Base-by-base conservation (phyloP, 352 stramenopile genomes). In the Phytophthora sp. region DNA sequence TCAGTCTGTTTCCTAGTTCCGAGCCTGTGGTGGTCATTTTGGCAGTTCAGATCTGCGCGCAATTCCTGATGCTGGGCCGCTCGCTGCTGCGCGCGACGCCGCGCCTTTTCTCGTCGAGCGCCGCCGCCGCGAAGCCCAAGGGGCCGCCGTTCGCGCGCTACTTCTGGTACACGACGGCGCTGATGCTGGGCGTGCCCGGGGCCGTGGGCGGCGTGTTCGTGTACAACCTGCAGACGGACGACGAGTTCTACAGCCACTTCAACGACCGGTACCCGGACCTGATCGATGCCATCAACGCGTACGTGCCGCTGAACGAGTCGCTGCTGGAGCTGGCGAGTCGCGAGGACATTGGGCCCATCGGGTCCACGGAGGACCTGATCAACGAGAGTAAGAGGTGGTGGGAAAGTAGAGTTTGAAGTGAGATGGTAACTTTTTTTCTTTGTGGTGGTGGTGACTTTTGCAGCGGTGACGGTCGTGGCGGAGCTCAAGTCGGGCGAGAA, bases 241-340 rank as follows among this genome's bases (percentile, higher is more conserved):
- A 91, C 58, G 80, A 88, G 51, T 95, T 95, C 62, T 92, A 92
- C 70, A 82, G 72, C 63, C 81, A 95, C 54, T 95, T 95, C 51
- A 89, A 87, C 39, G 79, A 87, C 56, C 83, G 87, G 11, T 95
- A 93, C 70, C 87, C 87, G 12, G 82, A 95, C 5, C 48, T 95
- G 2, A 80, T 95, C 23, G 74, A 77, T 11, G 56, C 65, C 8
- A 87, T 95, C 48, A 79, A 92, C 55, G 60, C 77, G 41, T 89
- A 88, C 58, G 65, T 90, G 17, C 72, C 80, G 46, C 66, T 95
- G 21, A 81, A 85, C 39, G 79, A 87, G 61, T 45, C 52, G 34
- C 48, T 65, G 5, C 43, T 72, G 41, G 67, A 79, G 30, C 64
- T 87, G 23, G 74, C 78, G 4, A 72, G 57, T 28, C 87, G 87